phyloP scores from a whole-genome alignment of 139 green algal genomes.

The Edaphochlamys debaryana region DNA sequence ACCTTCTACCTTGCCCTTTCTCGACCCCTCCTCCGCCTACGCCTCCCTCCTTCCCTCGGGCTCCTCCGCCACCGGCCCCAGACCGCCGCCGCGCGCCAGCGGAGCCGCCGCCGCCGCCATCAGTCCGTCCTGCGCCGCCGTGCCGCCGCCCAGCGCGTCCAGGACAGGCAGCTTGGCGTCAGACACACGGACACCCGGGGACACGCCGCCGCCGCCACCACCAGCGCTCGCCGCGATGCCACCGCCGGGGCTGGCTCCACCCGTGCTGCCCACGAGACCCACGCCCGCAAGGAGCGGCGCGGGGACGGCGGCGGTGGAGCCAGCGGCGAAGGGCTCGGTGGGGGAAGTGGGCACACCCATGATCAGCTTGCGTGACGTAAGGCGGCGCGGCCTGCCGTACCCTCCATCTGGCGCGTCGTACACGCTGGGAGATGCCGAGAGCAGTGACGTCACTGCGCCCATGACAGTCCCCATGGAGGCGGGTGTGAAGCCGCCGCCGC shows the following conservation, averaged over 20 bases:
- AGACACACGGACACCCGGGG: neutral
- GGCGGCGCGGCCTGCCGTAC: neutral
- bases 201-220: neutral
- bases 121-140: slow-evolving; percentile 17
- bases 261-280: slow-evolving; percentile 6
- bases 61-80: slow-evolving; percentile 27
- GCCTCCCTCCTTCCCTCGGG: slow-evolving; percentile 10
- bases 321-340: neutral
- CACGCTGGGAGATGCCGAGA: neutral
- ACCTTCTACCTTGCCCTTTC: no score
- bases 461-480: neutral
- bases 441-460: slow-evolving; percentile 19
- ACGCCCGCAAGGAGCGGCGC: no score
- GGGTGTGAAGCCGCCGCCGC: neutral
- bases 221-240: neutral
- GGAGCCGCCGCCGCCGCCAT: neutral
- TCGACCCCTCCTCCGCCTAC: no score
- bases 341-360: neutral
- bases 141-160: slow-evolving; percentile 29
- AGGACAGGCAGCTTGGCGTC: slow-evolving; percentile 6
- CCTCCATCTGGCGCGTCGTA: no score
- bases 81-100: neutral
- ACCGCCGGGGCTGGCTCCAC: neutral
- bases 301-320: no score
- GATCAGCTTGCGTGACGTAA: slow-evolving; percentile 20